Conservation (phyloP, 1,139 yeast species). For the Arxiozyma heterogenica region DNA sequence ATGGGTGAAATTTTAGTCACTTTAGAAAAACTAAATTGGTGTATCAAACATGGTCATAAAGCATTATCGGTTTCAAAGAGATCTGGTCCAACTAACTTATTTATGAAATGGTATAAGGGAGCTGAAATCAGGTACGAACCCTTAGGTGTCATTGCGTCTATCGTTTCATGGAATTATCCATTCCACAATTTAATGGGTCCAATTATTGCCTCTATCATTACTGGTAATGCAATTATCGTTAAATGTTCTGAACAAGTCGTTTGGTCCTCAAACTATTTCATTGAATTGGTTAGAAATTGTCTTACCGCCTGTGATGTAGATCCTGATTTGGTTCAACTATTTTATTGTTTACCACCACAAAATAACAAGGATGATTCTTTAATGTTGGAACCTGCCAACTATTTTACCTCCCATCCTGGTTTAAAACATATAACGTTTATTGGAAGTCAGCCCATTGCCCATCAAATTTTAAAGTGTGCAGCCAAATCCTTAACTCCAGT, state of each 20-base stretch:
- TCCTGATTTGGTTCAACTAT: slow-evolving; percentile 76
- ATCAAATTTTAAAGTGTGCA: slow-evolving; percentile 74
- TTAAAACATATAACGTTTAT: slow-evolving; percentile 84
- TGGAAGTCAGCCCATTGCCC: slow-evolving; percentile 92
- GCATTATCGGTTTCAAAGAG: slow-evolving; percentile 64
- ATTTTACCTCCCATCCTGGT: slow-evolving; percentile 74
- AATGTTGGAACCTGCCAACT: slow-evolving; percentile 60
- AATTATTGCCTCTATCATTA: slow-evolving; percentile 71
- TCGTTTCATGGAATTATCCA: slow-evolving; percentile 96
- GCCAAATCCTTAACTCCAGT: slow-evolving; percentile 80
- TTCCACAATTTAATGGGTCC: slow-evolving; percentile 92
- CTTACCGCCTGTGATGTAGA: slow-evolving; percentile 64
- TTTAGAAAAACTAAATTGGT: slow-evolving; percentile 85
- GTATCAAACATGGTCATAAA: slow-evolving; percentile 68
- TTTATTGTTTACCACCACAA: slow-evolving; percentile 37
- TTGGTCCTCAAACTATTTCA: slow-evolving; percentile 83
- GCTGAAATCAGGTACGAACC: slow-evolving; percentile 95
- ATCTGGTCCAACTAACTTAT: slow-evolving; percentile 77
- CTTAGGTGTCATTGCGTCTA: slow-evolving; percentile 76
- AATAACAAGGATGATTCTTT: neutral
- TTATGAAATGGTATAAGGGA: slow-evolving; percentile 67
- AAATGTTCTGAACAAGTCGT: slow-evolving; percentile 94
- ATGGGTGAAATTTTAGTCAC: slow-evolving; percentile 95
- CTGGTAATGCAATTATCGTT: slow-evolving; percentile 84
- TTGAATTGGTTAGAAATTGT: slow-evolving; percentile 59